Evolutionary conservation across 2,329 filamentous ascomycete genomes (phyloP).

Genomic region (Neopestalotiopsis rosae): DNA sequence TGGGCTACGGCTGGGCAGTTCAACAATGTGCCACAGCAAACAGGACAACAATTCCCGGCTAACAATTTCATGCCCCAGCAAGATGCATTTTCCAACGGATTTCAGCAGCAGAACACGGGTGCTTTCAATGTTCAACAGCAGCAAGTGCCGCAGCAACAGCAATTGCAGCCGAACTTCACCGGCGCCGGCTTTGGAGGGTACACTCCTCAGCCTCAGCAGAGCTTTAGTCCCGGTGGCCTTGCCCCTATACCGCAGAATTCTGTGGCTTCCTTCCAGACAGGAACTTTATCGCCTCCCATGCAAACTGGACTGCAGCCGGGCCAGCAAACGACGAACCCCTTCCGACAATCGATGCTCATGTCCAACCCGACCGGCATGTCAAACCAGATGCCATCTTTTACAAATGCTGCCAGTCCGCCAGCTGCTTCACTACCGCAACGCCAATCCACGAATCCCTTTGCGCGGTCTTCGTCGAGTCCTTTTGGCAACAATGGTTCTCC

Average conservation of each 20-base stretch:
- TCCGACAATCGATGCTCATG: slow-evolving; percentile 87
- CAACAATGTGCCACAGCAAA: slow-evolving; percentile 37
- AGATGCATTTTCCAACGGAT: slow-evolving; percentile 46
- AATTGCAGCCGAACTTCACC: slow-evolving; percentile 53
- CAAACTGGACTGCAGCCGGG: slow-evolving; percentile 50
- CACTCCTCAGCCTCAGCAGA: slow-evolving; percentile 60
- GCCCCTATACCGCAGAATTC: slow-evolving; percentile 64
- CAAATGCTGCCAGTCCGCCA: slow-evolving; percentile 45
- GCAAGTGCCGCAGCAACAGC: slow-evolving; percentile 46
- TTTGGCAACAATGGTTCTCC: slow-evolving; percentile 40
- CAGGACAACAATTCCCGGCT: slow-evolving; percentile 39
- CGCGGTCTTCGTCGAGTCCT: slow-evolving; percentile 61
- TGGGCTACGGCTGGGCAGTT: slow-evolving; percentile 41
- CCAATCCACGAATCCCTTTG: slow-evolving; percentile 87
- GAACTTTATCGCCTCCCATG: slow-evolving; percentile 45
- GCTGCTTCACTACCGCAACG: slow-evolving; percentile 47
- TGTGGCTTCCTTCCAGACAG: slow-evolving; percentile 55
- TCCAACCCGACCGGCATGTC: slow-evolving; percentile 56
- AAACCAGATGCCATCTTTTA: slow-evolving; percentile 21
- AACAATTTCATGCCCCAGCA: slow-evolving; percentile 37
- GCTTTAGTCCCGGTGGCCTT: slow-evolving; percentile 59
- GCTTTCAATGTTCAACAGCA: slow-evolving; percentile 41
- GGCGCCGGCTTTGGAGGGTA: slow-evolving; percentile 87
- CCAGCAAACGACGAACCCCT: slow-evolving; percentile 83
- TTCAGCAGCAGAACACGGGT: slow-evolving; percentile 44